These are phyloP conservation scores for Pestalotiopsis sp. DNA, from an alignment of 2,329 filamentous ascomycete genomes.

Conservation along the genomic window DNA sequence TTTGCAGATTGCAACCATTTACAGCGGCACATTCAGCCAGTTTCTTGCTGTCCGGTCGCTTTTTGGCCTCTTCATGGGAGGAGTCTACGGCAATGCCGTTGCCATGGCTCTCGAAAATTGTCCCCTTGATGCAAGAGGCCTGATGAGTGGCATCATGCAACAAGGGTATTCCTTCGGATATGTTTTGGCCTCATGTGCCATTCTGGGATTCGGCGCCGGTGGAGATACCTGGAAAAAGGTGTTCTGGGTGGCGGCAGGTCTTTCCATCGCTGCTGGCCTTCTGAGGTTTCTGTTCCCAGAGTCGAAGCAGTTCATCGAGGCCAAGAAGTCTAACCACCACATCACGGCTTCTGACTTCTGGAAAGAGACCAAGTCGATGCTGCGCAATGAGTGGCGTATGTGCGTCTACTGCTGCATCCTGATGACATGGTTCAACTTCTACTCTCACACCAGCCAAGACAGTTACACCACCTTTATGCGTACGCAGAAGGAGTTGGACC, in stretches of 20 bases:
- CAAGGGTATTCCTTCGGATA: constrained; percentile 83
- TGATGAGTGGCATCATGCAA: constrained; percentile 81
- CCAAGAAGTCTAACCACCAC: constrained; percentile 60
- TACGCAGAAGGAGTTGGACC: constrained; percentile 67
- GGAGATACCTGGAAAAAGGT: constrained; percentile 71
- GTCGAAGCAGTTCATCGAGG: constrained; percentile 72
- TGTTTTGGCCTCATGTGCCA: constrained; percentile 73
- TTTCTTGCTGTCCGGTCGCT: constrained; percentile 74
- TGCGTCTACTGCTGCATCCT: constrained; percentile 75
- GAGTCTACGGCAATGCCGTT: constrained; percentile 76
- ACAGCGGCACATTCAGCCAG: constrained; percentile 67
- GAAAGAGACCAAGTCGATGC: constrained; percentile 67
- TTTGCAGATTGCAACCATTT: constrained; percentile 75
- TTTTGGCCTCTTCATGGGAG: constrained; percentile 80
- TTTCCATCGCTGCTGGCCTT: constrained; percentile 69
- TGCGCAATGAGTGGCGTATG: constrained; percentile 72
- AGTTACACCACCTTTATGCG: constrained; percentile 82
- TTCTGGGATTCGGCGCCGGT: constrained; percentile 68
- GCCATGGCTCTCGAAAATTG: constrained; percentile 77
- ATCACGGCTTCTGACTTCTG: constrained; percentile 58
- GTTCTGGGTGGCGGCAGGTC: constrained; percentile 70
- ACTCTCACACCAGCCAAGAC: constrained; percentile 79
- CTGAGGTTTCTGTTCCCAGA: constrained; percentile 71
- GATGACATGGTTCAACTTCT: constrained; percentile 77
- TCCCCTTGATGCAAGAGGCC: constrained; percentile 69